Conservation (phyloP, 1,284 basidiomycete species). For the Kalmanozyma brasiliensis region DNA sequence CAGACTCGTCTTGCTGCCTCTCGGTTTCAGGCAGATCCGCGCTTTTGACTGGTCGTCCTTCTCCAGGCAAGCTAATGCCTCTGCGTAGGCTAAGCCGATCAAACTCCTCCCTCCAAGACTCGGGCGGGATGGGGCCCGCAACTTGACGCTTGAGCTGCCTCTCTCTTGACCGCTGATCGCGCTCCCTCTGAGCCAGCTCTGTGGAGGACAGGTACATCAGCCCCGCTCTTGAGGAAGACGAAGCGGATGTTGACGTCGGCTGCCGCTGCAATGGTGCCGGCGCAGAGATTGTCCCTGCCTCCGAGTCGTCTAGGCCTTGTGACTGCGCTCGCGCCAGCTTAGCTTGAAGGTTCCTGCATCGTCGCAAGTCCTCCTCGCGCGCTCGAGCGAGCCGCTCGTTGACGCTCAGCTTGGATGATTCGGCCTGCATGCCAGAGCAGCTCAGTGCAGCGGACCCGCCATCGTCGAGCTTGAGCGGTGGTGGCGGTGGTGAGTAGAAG, state of each 20-base stretch:
- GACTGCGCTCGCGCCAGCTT: conserved; percentile 22
- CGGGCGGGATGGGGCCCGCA: conserved; percentile 46
- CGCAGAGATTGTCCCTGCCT: too few species aligned
- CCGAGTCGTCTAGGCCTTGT: neutral
- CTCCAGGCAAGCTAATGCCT: too few species aligned
- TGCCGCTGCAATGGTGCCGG: too few species aligned
- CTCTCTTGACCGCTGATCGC: conserved; percentile 18
- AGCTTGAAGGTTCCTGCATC: conserved; percentile 31
- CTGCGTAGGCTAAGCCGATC: conserved; percentile 26
- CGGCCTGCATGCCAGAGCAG: too few species aligned
- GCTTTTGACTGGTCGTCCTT: too few species aligned
- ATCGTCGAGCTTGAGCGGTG: neutral
- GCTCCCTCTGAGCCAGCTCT: conserved; percentile 24
- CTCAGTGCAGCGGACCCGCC: too few species aligned
- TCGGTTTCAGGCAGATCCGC: too few species aligned
- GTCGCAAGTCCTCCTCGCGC: conserved; percentile 31
- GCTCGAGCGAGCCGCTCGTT: conserved; percentile 39
- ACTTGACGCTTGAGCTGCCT: conserved; percentile 39
- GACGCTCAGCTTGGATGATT: conserved; percentile 26
- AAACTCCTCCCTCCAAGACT: conserved; percentile 46
- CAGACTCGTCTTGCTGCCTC: too few species aligned
- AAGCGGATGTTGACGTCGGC: too few species aligned
- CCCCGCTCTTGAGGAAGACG: conserved; percentile 32
- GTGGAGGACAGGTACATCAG: conserved; percentile 33
- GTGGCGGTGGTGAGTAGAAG: conserved; percentile 4